Conservation (phyloP, 768 basidiomycete genomes). For the Rhodotorula paludigena region DNA sequence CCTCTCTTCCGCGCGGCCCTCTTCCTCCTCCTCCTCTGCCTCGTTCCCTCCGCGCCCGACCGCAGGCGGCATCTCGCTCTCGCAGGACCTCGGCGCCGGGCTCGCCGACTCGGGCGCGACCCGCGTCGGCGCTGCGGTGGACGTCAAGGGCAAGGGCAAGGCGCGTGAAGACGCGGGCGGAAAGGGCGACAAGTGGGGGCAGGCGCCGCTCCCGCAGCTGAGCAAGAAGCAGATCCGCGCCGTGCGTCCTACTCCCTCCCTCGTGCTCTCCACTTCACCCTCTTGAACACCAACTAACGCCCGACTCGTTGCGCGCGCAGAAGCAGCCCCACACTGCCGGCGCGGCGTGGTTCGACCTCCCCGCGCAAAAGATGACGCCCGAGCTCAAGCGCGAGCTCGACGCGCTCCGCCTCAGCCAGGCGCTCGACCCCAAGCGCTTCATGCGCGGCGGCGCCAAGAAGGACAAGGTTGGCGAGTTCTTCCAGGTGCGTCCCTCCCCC, state of each 20-base stretch:
- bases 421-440: slow-evolving; percentile 87
- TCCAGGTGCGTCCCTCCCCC: slow-evolving; percentile 62
- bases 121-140: neutral
- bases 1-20: slow-evolving; percentile 1
- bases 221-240: slow-evolving; percentile 70
- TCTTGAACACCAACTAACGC: neutral
- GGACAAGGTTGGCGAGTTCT: slow-evolving; percentile 80
- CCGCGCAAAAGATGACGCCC: slow-evolving; percentile 67
- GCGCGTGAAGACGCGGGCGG: slow-evolving; percentile 37
- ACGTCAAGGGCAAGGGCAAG: neutral
- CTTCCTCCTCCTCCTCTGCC: slow-evolving; percentile 38
- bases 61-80: slow-evolving; percentile 57
- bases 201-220: slow-evolving; percentile 50
- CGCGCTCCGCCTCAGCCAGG: slow-evolving; percentile 75
- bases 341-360: slow-evolving; percentile 79
- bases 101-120: neutral
- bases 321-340: slow-evolving; percentile 68
- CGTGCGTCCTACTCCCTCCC: slow-evolving; percentile 50
- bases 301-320: slow-evolving; percentile 48
- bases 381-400: slow-evolving; percentile 78
- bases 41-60: slow-evolving; percentile 49
- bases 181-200: slow-evolving; percentile 61
- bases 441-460: slow-evolving; percentile 64
- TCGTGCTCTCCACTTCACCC: neutral
- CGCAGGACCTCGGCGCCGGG: slow-evolving; percentile 51